phyloP scores from a whole-genome alignment of 169 alveolate genomes.

The Eimeria acervulina region DNA sequence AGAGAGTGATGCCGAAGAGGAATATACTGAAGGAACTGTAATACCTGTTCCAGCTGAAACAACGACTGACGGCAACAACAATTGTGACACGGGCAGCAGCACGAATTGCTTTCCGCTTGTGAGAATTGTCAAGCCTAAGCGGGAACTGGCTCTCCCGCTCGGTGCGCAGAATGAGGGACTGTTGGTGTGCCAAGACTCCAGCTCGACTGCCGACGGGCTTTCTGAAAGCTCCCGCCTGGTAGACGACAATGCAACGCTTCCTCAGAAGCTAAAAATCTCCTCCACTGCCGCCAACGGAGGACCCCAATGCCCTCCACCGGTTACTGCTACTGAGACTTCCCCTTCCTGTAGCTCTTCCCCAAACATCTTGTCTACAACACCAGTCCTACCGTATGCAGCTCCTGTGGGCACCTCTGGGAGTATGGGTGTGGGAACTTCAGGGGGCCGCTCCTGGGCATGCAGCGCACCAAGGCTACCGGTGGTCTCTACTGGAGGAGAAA shows the following conservation, averaged over 20 bases:
- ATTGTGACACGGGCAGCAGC: not conserved
- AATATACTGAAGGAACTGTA: not conserved
- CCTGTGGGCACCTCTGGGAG: not conserved
- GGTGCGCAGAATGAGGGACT: conserved; percentile 7
- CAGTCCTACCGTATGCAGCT: not conserved
- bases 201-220: not conserved
- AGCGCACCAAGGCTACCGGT: not conserved
- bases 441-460: not conserved
- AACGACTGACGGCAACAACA: not conserved
- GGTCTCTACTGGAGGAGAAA: conserved; percentile 28
- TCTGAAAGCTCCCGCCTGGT: not conserved
- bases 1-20: conserved; percentile 23
- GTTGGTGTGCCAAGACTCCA: not conserved
- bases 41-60: conserved; percentile 2
- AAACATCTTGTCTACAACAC: not conserved
- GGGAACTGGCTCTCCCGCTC: not conserved
- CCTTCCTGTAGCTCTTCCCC: not conserved
- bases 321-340: not conserved
- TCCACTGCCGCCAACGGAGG: not conserved
- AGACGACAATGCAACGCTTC: not conserved
- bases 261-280: not conserved
- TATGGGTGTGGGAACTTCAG: not conserved
- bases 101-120: conserved; percentile 21
- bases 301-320: not conserved
- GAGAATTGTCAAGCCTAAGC: not conserved